These are phyloP conservation scores for Lithocarpus polystachyus DNA, from an alignment of 306 rosid genomes.

Conservation along the genomic window DNA sequence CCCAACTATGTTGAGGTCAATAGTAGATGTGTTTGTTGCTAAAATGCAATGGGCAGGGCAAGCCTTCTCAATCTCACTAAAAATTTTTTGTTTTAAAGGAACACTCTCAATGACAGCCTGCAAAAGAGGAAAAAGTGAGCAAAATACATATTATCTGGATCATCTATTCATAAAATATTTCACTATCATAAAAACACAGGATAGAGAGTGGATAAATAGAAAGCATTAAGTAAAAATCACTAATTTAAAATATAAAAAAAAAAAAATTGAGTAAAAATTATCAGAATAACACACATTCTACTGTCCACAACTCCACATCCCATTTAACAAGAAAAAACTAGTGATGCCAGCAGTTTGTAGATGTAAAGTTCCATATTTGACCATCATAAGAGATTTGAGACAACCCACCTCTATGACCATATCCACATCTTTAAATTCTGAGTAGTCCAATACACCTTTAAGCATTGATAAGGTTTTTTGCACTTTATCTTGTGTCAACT, in stretches of 20 bases:
- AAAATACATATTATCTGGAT: background rate
- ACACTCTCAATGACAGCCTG: constrained; percentile 90
- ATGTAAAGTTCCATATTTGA: background rate
- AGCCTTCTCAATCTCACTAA: constrained; percentile 77
- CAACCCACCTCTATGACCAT: constrained; percentile 83
- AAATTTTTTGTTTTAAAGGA: constrained; percentile 78
- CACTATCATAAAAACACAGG: background rate
- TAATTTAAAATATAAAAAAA: no score
- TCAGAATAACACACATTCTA: background rate
- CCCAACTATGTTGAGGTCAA: constrained; percentile 78
- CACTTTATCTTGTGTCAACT: constrained; percentile 66
- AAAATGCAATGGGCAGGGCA: constrained; percentile 89
- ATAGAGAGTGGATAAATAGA: constrained; percentile 10
- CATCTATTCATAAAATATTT: constrained; percentile 3
- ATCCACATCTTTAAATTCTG: constrained; percentile 79
- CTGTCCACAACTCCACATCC: background rate
- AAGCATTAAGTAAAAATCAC: background rate
- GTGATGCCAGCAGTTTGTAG: background rate
- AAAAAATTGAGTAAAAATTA: background rate
- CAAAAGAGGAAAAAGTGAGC: constrained; percentile 27
- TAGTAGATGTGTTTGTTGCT: constrained; percentile 87
- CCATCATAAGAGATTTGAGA: constrained; percentile 1
- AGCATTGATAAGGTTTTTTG: constrained; percentile 58
- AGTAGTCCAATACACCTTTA: constrained; percentile 82
- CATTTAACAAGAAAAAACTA: background rate